Evolutionary conservation across 345 rosid genomes (phyloP).

Genomic region (Aurinia saxatilis): DNA sequence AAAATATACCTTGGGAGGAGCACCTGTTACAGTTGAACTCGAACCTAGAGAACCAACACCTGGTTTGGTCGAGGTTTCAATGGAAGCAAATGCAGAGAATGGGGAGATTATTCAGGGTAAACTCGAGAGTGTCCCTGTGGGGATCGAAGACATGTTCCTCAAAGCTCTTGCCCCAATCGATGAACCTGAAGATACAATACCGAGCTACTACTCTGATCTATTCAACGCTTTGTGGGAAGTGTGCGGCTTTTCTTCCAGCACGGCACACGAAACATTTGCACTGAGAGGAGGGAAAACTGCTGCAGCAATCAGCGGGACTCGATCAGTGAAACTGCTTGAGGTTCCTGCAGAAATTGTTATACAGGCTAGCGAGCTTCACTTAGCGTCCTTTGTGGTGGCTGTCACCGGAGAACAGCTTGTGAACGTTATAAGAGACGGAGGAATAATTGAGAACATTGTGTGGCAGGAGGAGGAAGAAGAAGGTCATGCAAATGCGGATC

Average conservation of each 20-base stretch:
- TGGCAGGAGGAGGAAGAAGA: conserved; percentile 51
- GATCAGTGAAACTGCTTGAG: conserved; percentile 87
- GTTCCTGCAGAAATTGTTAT: conserved; percentile 49
- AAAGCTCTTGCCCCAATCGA: conserved; percentile 63
- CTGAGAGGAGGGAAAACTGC: conserved; percentile 70
- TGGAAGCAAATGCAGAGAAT: conserved; percentile 77
- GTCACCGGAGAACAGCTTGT: conserved; percentile 71
- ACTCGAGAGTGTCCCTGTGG: conserved; percentile 64
- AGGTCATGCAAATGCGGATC: neutral
- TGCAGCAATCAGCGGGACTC: conserved; percentile 75
- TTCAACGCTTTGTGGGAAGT: conserved; percentile 88
- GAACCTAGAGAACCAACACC: conserved; percentile 92
- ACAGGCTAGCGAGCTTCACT: conserved; percentile 43
- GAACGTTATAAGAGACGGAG: conserved; percentile 53
- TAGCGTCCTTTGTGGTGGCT: conserved; percentile 67
- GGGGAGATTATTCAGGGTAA: conserved; percentile 75
- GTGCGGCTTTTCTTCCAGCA: conserved; percentile 62
- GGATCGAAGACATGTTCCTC: conserved; percentile 94
- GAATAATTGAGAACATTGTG: conserved; percentile 48
- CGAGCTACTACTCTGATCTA: conserved; percentile 51
- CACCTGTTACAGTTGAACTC: conserved; percentile 57
- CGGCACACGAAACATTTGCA: conserved; percentile 67
- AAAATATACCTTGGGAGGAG: conserved; percentile 34
- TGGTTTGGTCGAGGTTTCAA: conserved; percentile 75
- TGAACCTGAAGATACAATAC: conserved; percentile 38